Percentiles rank a stretch among this genome's conserved stretches.
phyloP scores from a whole-genome alignment of 1,139 yeast species.

The Saccharomycopsis hybrid region DNA sequence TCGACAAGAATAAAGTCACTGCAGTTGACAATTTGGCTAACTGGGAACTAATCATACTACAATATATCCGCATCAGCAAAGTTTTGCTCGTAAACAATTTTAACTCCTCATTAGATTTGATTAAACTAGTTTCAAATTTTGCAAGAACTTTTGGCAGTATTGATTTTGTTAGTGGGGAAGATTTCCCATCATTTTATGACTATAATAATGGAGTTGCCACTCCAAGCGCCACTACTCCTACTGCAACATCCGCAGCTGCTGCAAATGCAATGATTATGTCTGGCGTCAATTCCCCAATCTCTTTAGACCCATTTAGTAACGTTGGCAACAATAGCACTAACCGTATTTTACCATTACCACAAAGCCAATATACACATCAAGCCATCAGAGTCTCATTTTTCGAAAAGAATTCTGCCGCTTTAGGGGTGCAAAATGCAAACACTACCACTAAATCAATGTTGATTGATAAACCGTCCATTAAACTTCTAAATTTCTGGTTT shows the following conservation, averaged over 20 bases:
- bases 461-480: slow-evolving; percentile 20
- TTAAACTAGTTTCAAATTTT: slow-evolving; percentile 18
- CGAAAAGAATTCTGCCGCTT: slow-evolving; percentile 12
- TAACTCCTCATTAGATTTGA: slow-evolving; percentile 18
- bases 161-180: slow-evolving; percentile 18
- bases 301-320: slow-evolving; percentile 13
- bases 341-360: neutral
- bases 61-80: slow-evolving; percentile 19
- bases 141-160: slow-evolving; percentile 21
- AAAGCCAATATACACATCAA: slow-evolving; percentile 9
- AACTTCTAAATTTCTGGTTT: slow-evolving; percentile 56
- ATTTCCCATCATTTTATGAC: slow-evolving; percentile 14
- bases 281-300: slow-evolving; percentile 2
- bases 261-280: neutral
- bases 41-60: slow-evolving; percentile 21
- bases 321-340: slow-evolving; percentile 1
- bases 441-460: slow-evolving; percentile 10
- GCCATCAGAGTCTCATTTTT: slow-evolving; percentile 20
- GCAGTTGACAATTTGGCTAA: slow-evolving; percentile 20
- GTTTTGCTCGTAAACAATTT: slow-evolving; percentile 19
- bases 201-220: slow-evolving; percentile 3
- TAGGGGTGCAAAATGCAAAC: neutral
- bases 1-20: slow-evolving; percentile 26
- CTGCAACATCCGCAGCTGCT: slow-evolving; percentile 1
- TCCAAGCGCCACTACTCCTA: slow-evolving; percentile 6